Conservation (phyloP, 768 basidiomycete genomes). For the Lyophyllum shimeji region DNA sequence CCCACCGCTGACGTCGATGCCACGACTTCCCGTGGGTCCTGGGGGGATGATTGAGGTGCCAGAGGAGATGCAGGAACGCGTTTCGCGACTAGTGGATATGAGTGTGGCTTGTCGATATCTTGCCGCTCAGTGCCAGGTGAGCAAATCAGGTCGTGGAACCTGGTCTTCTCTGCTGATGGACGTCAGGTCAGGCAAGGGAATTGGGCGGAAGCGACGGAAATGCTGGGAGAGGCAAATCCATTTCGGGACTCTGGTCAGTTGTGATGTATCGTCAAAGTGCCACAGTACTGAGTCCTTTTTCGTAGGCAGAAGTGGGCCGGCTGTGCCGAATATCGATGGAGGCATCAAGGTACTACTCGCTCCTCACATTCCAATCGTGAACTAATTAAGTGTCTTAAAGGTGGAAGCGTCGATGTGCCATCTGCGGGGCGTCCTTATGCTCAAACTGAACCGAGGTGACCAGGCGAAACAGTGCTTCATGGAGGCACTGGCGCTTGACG, state of each 20-base stretch:
- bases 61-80: conserved; percentile 59
- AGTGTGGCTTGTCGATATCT: conserved; percentile 95
- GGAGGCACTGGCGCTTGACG: conserved; percentile 92
- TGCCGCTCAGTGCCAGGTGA: conserved; percentile 91
- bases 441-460: conserved; percentile 87
- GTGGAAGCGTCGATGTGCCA: conserved; percentile 98
- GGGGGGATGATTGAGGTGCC: conserved; percentile 71
- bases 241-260: conserved; percentile 66
- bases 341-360: conserved; percentile 78
- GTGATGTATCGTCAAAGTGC: not conserved
- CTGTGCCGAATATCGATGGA: conserved; percentile 82
- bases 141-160: conserved; percentile 10
- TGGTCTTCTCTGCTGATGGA: conserved; percentile 12
- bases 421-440: conserved; percentile 89
- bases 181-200: conserved; percentile 79
- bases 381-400: conserved; percentile 36
- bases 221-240: conserved; percentile 91
- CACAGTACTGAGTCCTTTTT: not conserved
- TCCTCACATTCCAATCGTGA: not conserved
- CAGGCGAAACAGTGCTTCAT: conserved; percentile 94
- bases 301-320: conserved; percentile 61
- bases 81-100: conserved; percentile 86
- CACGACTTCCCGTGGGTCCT: conserved; percentile 70
- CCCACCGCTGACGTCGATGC: conserved; percentile 33
- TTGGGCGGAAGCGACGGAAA: conserved; percentile 88